phyloP scores from a whole-genome alignment of 1,284 basidiomycete genomes.

The Malassezia yamatoensis region DNA sequence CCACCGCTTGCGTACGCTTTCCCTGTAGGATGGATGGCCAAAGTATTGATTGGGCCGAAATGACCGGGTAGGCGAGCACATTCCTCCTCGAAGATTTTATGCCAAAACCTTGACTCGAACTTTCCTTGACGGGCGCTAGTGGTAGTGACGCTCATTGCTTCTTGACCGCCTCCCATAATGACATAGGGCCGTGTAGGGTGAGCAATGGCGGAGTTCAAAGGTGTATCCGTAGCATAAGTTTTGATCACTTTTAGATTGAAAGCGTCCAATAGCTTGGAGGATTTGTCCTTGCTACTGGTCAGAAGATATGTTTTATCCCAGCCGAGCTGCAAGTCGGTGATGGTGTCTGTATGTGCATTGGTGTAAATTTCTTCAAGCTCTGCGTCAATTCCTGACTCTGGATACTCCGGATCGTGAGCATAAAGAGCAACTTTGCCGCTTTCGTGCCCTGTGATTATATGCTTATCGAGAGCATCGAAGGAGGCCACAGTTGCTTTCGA shows the following conservation, averaged over 20 bases:
- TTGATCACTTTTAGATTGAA: conserved; percentile 82
- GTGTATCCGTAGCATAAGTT: conserved; percentile 84
- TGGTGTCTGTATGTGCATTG: conserved; percentile 29
- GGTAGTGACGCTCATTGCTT: conserved; percentile 94
- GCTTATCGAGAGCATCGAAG: conserved; percentile 68
- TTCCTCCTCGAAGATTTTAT: conserved; percentile 96
- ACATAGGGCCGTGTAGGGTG: conserved; percentile 70
- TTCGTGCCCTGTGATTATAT: conserved; percentile 89
- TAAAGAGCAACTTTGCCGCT: conserved; percentile 66
- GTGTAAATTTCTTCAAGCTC: conserved; percentile 70
- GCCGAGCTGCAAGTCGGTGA: conserved; percentile 82
- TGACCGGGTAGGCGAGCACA: conserved; percentile 70
- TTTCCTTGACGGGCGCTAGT: conserved; percentile 86
- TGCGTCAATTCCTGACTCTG: conserved; percentile 56
- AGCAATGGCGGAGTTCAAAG: conserved; percentile 84
- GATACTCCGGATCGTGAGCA: conserved; percentile 45
- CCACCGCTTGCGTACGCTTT: conserved; percentile 84
- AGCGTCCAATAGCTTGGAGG: conserved; percentile 80
- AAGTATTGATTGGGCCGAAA: conserved; percentile 93
- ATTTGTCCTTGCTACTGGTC: conserved; percentile 94
- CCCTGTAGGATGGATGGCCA: conserved; percentile 83
- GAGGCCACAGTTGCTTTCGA: conserved; percentile 84
- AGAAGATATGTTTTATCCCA: conserved; percentile 87
- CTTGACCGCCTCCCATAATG: conserved; percentile 80
- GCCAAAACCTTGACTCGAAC: conserved; percentile 98